A percentile compares a stretch with the other conserved stretches of the same genome.
phyloP scores from a whole-genome alignment of 495 filamentous ascomycete species.

The Hyaloscypha hepaticicola region DNA sequence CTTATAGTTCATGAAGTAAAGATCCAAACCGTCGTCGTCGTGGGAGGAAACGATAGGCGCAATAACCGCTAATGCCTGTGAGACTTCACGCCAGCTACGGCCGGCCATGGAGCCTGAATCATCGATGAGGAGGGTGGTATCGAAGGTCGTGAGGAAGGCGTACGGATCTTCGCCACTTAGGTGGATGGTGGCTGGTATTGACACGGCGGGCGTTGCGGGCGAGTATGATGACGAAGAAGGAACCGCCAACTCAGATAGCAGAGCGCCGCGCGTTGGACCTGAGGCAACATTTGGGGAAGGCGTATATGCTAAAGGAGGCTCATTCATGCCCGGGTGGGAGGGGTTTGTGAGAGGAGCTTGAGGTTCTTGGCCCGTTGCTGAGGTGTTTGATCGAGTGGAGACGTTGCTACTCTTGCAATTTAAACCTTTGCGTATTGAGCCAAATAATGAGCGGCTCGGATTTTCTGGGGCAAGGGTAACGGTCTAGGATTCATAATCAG shows the following conservation, averaged over 20 bases:
- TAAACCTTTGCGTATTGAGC: too few relatives aligned
- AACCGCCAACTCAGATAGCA: background rate
- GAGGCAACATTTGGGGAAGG: background rate
- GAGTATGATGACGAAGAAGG: background rate
- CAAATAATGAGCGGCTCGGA: too few relatives aligned
- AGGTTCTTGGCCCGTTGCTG: background rate
- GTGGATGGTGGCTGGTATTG: background rate
- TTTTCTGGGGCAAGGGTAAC: too few relatives aligned
- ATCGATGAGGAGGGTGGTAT: slow-evolving; percentile 92
- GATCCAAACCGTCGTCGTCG: slow-evolving; percentile 85
- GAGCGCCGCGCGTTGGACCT: background rate
- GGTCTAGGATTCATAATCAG: too few relatives aligned
- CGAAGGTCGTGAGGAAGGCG: slow-evolving; percentile 75
- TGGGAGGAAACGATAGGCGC: slow-evolving; percentile 79
- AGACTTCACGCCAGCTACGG: slow-evolving; percentile 71
- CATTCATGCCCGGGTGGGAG: background rate
- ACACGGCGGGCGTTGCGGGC: background rate
- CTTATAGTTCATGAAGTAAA: slow-evolving; percentile 82
- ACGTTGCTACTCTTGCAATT: background rate
- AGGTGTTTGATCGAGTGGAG: background rate
- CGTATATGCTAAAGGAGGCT: background rate
- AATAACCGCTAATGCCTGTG: slow-evolving; percentile 69
- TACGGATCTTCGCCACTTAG: slow-evolving; percentile 60
- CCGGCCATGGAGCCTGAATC: slow-evolving; percentile 89
- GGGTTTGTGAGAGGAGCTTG: background rate